Evolutionary conservation across 2,329 filamentous ascomycete species (phyloP), one percentile per base, ranked within the genome.

Genomic region (Lecanicillium sp.): DNA sequence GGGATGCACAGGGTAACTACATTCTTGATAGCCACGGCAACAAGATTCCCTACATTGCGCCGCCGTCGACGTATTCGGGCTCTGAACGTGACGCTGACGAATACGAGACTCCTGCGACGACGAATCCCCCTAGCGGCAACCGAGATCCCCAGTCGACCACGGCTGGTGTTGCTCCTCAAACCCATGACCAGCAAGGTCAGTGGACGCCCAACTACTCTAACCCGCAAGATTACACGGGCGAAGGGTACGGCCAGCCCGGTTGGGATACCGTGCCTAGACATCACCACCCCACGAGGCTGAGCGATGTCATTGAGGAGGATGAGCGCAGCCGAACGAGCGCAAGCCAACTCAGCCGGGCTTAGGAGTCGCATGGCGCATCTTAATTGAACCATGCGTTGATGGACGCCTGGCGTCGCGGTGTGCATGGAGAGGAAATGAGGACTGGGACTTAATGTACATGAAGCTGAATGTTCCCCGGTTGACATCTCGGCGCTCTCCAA

Each of bases 281-380:
- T 59, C 86, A 92, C 49, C 87, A 95, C 61, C 88, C 88, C 0
- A 94, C 88, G 8, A 71, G 89, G 41, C 67, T 95, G 46, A 94
- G 87, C 58, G 88, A 94, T 61, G 88, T 95, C 19, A 72, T 92
- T 20, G 84, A 88, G 54, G 87, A 87, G 54, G 83, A 94, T 49
- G 87, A 94, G 61, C 72, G 79, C 36, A 86, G 84, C 55, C 76
- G 84, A 17, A 86, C 83, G 12, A 85, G 83, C 49, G 79, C 79
- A 10, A 82, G 79, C 56, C 74, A 79, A 44, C 60, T 71, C 46
- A 79, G 74, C 53, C 72, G 74, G 29, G 14, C 33, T 13, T 41
- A 41, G 39, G 39, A 37, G 34, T 41, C 29, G 39, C 20, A 33
- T 33, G 22, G 6, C 22, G 22, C 22, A 25, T 25, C 22, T n/a